Evolutionary conservation across 2,329 filamentous ascomycete genomes (phyloP), one percentile per base, ranked within the genome.

Genomic region (Fusarium sp.): DNA sequence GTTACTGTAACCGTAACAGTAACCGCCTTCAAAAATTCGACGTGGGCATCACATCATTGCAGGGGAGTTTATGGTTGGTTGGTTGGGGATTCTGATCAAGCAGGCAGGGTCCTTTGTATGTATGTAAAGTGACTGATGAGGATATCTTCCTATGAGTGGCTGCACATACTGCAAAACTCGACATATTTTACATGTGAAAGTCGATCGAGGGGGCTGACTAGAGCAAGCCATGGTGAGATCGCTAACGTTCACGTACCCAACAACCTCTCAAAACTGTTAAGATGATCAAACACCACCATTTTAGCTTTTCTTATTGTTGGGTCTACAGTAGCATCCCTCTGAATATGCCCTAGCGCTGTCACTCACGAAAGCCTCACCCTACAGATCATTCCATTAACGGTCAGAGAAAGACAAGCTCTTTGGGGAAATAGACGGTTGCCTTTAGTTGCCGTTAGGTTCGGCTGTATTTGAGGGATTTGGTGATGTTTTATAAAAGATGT

Each of bases 181-280:
- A 40, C 32, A 44, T 32, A 26, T 46, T 26, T 46, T 33, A 45
- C 63, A 67, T 67, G 64, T 67, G 64, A 67, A 62, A 10, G 40
- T 32, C 37, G 12, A 26, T 18, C 32, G 37, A 23, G n/a, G n/a
- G 41, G 42, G 44, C 33, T 30, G 27, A 49, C 60, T 49, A 60
- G 42, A 46, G 30, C 41, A 67, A 60, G 64, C 48, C 42, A 62
- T 38, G 23, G 33, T 37, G 44, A 53, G 55, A 65, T 58, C 32
- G 35, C 45, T 70, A 70, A 70, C 67, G 67, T 45, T 44, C 20
- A 9, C 35, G 23, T 42, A 67, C 67, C 48, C 41, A 70, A 67
- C 48, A 45, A 44, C 11, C 44, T 20, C 35, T 11, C 42, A 54
- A 37, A 48, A 55, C 50, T 70, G 67, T 67, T 71, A 70, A 56